Base-by-base conservation (phyloP, 805 yeast genomes). In the Priceomyces melissophilus region DNA sequence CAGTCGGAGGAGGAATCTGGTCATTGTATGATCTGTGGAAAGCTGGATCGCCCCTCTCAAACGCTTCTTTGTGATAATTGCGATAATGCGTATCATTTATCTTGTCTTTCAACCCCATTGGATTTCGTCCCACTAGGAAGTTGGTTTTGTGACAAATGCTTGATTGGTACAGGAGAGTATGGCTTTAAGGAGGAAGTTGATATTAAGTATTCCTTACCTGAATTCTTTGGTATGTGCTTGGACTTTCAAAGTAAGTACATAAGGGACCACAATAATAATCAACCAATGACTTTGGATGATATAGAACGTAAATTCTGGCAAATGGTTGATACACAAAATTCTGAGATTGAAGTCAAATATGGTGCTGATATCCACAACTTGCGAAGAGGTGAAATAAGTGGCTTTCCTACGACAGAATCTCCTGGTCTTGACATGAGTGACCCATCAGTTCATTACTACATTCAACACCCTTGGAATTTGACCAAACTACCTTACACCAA, bases 101-200 rank as follows among this genome's bases (percentile, higher is more conserved):
- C 65, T 30, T 88, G 96, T 55, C 63, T 88, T n/a, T 62, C 61
- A 10, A 84, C 84, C 2, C 80, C 80, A 1, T 49, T 84, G 16
- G 54, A 60, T 1, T 52, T 53, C 2, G 63, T 82, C 2, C 89
- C 90, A 0, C 55, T 67, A 17, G 77, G 76, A 9, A 75, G 70
- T 12, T 90, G 96, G 96, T 82, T 74, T 54, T 90, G 98, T 59
- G 84, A 83, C 37, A 76, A 75, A 42, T 90, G 98, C 60, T 66
- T 90, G n/a, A 70, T 84, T 10, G 96, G 96, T 0, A 83, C 87
- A 31, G 91, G 93, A 1, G 89, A 81, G 47, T 90, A 87, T 54
- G 96, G 95, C 0, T 90, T 91, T 58, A 90, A 84, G 47, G 93
- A 85, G 48, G 61, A 61, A 27, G 68, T 71, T 1, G 75, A 81